Conservation (phyloP, 2,329 filamentous ascomycete species). For the Ambrosiella xylebori region DNA sequence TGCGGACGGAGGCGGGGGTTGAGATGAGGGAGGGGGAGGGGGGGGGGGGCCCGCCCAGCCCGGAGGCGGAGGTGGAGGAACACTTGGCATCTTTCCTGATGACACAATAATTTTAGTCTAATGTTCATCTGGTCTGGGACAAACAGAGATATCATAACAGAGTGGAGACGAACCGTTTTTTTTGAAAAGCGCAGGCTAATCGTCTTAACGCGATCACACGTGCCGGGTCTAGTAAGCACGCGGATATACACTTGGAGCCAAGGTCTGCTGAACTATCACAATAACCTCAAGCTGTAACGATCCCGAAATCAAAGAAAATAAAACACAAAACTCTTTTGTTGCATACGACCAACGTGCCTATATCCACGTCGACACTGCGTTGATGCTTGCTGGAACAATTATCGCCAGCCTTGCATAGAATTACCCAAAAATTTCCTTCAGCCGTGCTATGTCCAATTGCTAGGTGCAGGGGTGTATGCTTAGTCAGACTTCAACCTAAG, state of each 20-base stretch:
- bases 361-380: constrained; percentile 10
- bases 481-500: neutral
- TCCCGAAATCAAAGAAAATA: neutral
- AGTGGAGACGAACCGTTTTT: neutral
- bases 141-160: neutral
- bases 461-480: neutral
- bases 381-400: constrained; percentile 2
- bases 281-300: neutral
- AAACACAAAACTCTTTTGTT: constrained; percentile 1
- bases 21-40: constrained; percentile 38
- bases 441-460: constrained; percentile 6
- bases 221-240: constrained; percentile 3
- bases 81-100: constrained; percentile 30
- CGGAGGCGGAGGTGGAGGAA: constrained; percentile 37
- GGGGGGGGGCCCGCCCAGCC: constrained; percentile 39
- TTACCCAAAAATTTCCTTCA: constrained; percentile 13
- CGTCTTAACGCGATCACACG: constrained; percentile 12
- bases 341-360: constrained; percentile 12
- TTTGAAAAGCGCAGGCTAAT: constrained; percentile 2
- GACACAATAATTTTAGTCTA: neutral
- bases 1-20: constrained; percentile 40
- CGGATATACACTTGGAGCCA: neutral
- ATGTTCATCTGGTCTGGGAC: neutral
- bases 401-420: constrained; percentile 12
- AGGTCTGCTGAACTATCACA: constrained; percentile 8